These are phyloP conservation scores for Trichoderma sp. DNA, from an alignment of 2,329 filamentous ascomycete genomes.

Conservation along the genomic window DNA sequence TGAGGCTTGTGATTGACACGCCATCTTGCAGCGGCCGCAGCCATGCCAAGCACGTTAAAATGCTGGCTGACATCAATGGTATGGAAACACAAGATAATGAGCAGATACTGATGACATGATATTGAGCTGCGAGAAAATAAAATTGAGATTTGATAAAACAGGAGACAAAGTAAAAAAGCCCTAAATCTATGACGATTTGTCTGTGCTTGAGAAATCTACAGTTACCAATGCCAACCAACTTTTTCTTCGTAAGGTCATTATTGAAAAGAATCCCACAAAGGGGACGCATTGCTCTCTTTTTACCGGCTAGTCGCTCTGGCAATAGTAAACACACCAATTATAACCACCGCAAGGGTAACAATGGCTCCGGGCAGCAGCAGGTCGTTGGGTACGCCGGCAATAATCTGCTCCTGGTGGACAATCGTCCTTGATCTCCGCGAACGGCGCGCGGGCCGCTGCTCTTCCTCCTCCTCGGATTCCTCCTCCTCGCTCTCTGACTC, in stretches of 20 bases:
- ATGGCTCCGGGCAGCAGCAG: constrained; percentile 90
- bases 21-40: neutral
- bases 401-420: constrained; percentile 68
- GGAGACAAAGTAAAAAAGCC: neutral
- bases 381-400: constrained; percentile 91
- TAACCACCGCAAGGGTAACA: constrained; percentile 90
- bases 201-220: constrained; percentile 20
- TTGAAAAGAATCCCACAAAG: constrained; percentile 20
- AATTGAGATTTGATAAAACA: neutral
- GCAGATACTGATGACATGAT: neutral
- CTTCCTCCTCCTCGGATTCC: constrained; percentile 52
- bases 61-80: neutral
- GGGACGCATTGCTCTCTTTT: constrained; percentile 22
- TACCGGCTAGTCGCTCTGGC: constrained; percentile 62
- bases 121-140: neutral
- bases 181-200: constrained; percentile 20
- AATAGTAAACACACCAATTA: constrained; percentile 88
- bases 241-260: constrained; percentile 41
- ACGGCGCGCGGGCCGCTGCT: constrained; percentile 47
- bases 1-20: neutral
- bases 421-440: constrained; percentile 39
- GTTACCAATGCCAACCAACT: constrained; percentile 19
- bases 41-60: neutral
- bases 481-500: constrained; percentile 57
- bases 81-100: neutral